These are phyloP conservation scores for Phytopythium boreale DNA, from an alignment of 352 stramenopile species.

Conservation along the genomic window DNA sequence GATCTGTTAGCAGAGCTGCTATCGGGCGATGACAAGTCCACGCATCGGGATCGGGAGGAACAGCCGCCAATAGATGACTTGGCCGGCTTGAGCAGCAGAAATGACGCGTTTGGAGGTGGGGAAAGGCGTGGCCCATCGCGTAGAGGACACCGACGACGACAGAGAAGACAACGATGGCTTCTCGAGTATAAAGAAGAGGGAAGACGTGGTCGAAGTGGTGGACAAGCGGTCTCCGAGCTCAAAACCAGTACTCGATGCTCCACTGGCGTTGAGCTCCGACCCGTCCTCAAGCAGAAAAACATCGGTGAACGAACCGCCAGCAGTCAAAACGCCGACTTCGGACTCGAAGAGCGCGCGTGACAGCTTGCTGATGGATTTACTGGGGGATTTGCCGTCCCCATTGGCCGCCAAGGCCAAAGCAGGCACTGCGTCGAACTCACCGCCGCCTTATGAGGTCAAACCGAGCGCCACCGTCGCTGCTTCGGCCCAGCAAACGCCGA, in stretches of 20 bases:
- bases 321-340: not conserved
- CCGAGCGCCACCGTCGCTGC: slow-evolving; percentile 6
- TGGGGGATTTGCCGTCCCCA: slow-evolving; percentile 31
- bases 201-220: not conserved
- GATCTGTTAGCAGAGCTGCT: slow-evolving; percentile 31
- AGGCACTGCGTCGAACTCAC: not conserved
- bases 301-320: not conserved
- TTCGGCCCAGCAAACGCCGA: slow-evolving; percentile 7
- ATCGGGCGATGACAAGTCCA: slow-evolving; percentile 4
- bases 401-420: slow-evolving; percentile 16
- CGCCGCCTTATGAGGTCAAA: not conserved
- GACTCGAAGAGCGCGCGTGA: slow-evolving; percentile 33
- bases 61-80: not conserved
- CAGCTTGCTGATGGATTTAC: slow-evolving; percentile 51
- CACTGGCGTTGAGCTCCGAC: not conserved
- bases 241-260: not conserved
- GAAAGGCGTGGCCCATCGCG: not conserved
- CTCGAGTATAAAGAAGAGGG: not conserved
- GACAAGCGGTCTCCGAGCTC: slow-evolving; percentile 3
- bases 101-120: not conserved
- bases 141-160: not conserved
- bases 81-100: not conserved
- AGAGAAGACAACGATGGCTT: not conserved
- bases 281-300: not conserved
- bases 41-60: not conserved